A percentile compares a stretch with the other conserved stretches of the same genome.
Conservation (phyloP, 768 basidiomycete genomes). For the Suillus brevipes region DNA sequence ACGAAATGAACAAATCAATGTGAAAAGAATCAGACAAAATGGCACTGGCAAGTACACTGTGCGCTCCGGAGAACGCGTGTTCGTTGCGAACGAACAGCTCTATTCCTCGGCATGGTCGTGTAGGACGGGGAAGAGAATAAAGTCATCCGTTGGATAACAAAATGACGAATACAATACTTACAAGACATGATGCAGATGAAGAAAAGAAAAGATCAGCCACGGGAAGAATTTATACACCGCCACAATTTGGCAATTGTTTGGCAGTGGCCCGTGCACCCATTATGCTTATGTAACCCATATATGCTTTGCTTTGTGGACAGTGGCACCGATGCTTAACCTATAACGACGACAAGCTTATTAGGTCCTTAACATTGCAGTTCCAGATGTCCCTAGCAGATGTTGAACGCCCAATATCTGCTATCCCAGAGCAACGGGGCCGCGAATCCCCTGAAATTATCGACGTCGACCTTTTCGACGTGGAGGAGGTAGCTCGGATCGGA, state of each 20-base stretch:
- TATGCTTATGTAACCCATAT: conserved; percentile 27
- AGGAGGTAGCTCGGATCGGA: conserved; percentile 30
- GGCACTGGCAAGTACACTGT: conserved; percentile 89
- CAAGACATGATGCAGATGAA: conserved; percentile 18
- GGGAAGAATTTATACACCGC: conserved; percentile 26
- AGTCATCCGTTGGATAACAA: conserved; percentile 51
- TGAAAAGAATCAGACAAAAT: conserved; percentile 65
- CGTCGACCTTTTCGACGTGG: conserved; percentile 42
- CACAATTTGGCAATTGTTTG: conserved; percentile 29
- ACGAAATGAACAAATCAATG: not conserved
- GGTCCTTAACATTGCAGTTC: conserved; percentile 5
- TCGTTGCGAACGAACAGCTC: conserved; percentile 79
- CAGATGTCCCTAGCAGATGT: conserved; percentile 25
- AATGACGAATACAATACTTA: not conserved
- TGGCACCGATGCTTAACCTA: conserved; percentile 4
- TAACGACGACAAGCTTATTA: conserved; percentile 20
- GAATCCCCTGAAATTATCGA: conserved; percentile 41
- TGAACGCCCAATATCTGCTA: conserved; percentile 2
- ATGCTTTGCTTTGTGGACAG: conserved; percentile 2
- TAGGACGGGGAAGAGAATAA: conserved; percentile 92
- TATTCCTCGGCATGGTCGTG: conserved; percentile 85
- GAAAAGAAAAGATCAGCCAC: not conserved
- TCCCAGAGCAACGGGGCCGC: conserved; percentile 16
- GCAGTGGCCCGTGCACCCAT: conserved; percentile 31
- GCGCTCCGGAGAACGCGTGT: conserved; percentile 59